These are phyloP conservation scores for Penicillium thymicola DNA, from an alignment of 2,329 filamentous ascomycete species.

Conservation along the genomic window DNA sequence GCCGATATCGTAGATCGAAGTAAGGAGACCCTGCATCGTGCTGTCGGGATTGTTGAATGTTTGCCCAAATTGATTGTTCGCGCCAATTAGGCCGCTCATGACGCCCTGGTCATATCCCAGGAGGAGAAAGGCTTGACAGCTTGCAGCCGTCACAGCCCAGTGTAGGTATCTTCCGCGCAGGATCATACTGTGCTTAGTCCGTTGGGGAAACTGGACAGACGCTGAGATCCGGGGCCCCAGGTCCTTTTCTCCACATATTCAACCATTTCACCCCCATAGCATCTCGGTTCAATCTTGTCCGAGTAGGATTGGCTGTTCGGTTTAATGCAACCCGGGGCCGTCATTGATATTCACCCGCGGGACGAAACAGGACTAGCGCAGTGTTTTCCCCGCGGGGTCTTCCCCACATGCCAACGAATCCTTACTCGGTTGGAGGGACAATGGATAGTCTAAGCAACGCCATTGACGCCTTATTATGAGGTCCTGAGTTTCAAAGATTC, in stretches of 20 bases:
- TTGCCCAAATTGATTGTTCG: constrained; percentile 40
- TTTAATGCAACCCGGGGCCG: constrained; percentile 5
- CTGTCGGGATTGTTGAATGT: constrained; percentile 39
- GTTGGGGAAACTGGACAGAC: neutral
- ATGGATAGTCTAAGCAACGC: neutral
- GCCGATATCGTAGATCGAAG: constrained; percentile 31
- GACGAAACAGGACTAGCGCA: neutral
- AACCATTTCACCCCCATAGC: neutral
- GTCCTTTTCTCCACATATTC: neutral
- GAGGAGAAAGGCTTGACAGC: constrained; percentile 23
- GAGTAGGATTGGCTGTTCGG: constrained; percentile 8
- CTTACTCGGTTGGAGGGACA: neutral
- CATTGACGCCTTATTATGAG: neutral
- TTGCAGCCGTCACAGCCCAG: constrained; percentile 24
- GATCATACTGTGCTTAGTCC: constrained; percentile 8
- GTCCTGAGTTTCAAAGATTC: neutral
- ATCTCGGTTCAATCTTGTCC: constrained; percentile 3
- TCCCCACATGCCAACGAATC: neutral
- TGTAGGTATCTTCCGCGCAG: constrained; percentile 18
- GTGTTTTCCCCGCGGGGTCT: constrained; percentile 3
- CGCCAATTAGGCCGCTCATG: constrained; percentile 48
- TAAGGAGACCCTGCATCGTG: constrained; percentile 37
- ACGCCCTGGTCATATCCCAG: constrained; percentile 35
- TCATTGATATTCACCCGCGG: neutral
- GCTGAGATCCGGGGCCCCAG: constrained; percentile 7